Percentiles rank a stretch among this genome's conserved stretches.
Conservation (phyloP, 2,329 filamentous ascomycete genomes). For the Paraphoma chrysanthemicola region DNA sequence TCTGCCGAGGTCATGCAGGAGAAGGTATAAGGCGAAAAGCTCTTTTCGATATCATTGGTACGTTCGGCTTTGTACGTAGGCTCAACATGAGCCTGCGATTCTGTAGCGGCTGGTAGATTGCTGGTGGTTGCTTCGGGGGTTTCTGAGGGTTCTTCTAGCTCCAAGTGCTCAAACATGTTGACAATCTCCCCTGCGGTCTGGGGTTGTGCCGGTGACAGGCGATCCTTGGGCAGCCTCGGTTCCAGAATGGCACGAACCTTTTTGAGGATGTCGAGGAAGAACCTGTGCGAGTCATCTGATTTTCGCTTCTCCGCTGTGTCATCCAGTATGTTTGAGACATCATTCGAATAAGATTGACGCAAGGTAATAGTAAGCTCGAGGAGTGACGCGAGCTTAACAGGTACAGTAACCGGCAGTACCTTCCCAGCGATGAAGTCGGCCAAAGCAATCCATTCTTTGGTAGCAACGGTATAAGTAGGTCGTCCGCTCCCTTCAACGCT, state of each 20-base stretch:
- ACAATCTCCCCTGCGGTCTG: too few relatives aligned
- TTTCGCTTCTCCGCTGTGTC: conserved; percentile 8
- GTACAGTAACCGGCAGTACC: conserved; percentile 31
- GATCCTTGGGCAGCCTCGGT: too few relatives aligned
- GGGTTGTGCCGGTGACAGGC: too few relatives aligned
- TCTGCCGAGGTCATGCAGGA: conserved; percentile 14
- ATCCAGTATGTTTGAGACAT: too few relatives aligned
- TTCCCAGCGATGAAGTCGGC: conserved; percentile 46
- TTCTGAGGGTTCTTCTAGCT: conserved; percentile 49
- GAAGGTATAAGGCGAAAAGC: conserved; percentile 13
- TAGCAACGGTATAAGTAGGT: conserved; percentile 44
- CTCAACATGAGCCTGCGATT: conserved; percentile 31
- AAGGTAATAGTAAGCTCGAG: conserved; percentile 50
- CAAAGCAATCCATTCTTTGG: conserved; percentile 49
- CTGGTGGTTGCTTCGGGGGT: background rate
- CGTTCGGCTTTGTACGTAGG: conserved; percentile 8
- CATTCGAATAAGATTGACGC: conserved; percentile 13
- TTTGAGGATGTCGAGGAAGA: too few relatives aligned
- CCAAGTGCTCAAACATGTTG: conserved; percentile 42
- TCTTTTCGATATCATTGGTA: conserved; percentile 9
- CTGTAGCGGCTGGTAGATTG: conserved; percentile 30
- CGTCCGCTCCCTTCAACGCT: background rate
- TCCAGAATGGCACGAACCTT: too few relatives aligned
- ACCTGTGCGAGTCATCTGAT: conserved; percentile 22
- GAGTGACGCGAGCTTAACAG: conserved; percentile 36